Evolutionary conservation across 768 basidiomycete species (phyloP), one percentile per base, ranked within the genome.

Genomic region (Favolaschia claudopus): DNA sequence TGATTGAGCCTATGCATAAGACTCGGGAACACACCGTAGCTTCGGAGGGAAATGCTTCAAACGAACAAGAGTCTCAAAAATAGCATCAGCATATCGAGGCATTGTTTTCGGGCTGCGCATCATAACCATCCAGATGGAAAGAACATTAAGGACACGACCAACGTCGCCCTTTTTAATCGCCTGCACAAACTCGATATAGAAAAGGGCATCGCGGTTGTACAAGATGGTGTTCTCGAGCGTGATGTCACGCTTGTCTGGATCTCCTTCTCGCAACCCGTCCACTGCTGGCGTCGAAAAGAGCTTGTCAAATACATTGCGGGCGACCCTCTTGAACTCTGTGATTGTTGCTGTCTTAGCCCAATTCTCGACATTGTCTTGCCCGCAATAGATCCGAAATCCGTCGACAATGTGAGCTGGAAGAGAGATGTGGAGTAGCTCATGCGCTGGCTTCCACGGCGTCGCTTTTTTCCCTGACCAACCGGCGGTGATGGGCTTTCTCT

Each of bases 141-240:
- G 42, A 1, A 61, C 50, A 29, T 58, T 56, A 12, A 60, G 32
- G 9, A 69, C 64, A 4, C 64, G 47, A 12, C 68, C 68, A 22
- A 69, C 63, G 25, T 66, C 68, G 7, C 68, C 68, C 24, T 37
- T n/a, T 37, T 66, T 67, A 54, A 68, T 58, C 4, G 68, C 67
- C 25, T 59, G 47, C 3, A 44, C 29, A 32, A 68, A 33, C 20
- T 52, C 51, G 8, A 56, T 38, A 33, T 64, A 68, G 10, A 53
- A 28, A 13, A 68, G 42, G 2, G 55, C 39, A 40, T 68, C 67
- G n/a, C 63, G 59, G 52, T 66, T 60, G 20, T 37, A 68, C 4
- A 68, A 55, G 15, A 55, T 38, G 6, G 24, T n/a, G 34, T 68
- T 62, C 34, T 64, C 56, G n/a, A 44, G 27, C 3, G 1, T 45